Percentiles rank a stretch among this genome's conserved stretches.
Conservation (phyloP, 108 stramenopile species). For the Cyclotella kingstonii region DNA sequence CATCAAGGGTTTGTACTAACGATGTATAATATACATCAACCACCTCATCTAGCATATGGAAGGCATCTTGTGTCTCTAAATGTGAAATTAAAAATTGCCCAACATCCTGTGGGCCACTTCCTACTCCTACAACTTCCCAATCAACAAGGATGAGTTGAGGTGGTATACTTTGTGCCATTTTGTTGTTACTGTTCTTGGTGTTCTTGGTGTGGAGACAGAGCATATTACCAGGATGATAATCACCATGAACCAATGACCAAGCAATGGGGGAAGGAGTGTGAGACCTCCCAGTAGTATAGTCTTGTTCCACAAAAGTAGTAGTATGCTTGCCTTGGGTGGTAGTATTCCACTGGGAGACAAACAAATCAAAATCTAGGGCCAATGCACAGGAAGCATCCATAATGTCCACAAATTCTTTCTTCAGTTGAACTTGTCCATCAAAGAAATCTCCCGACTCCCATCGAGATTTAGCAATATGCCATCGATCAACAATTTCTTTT, state of each 20-base stretch:
- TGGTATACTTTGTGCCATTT: too few relatives aligned
- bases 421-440: constrained; percentile 7
- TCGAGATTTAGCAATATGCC: constrained; percentile 7
- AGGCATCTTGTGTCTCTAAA: constrained; percentile 44
- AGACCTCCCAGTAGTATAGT: too few relatives aligned
- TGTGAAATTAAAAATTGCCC: constrained; percentile 61
- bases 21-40: constrained; percentile 41
- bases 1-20: constrained; percentile 18
- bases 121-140: constrained; percentile 66
- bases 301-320: background rate
- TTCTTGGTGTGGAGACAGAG: constrained; percentile 18
- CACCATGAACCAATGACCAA: constrained; percentile 58
- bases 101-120: constrained; percentile 62
- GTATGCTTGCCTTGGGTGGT: background rate
- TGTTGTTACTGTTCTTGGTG: background rate
- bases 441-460: constrained; percentile 13
- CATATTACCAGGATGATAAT: constrained; percentile 65
- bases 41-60: constrained; percentile 26
- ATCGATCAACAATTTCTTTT: constrained; percentile 26
- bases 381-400: constrained; percentile 22
- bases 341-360: constrained; percentile 17
- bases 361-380: constrained; percentile 18
- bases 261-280: too few relatives aligned
- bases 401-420: constrained; percentile 5
- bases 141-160: constrained; percentile 37